Evolutionary conservation across 345 rosid genomes (phyloP).

Genomic region (Abelmoschus esculentus): DNA sequence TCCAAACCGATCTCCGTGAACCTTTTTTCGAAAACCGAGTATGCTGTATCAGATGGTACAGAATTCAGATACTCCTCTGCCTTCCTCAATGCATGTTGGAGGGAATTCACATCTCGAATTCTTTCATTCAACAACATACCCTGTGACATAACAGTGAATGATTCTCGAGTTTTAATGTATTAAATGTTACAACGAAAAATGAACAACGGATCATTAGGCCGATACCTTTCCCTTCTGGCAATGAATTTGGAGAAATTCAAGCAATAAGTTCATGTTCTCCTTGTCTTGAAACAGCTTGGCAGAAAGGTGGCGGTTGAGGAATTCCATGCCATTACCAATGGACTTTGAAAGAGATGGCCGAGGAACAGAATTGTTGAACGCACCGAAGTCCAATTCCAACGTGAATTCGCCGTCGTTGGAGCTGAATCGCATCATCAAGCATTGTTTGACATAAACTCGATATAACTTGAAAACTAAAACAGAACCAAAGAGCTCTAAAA

Average conservation of each 20-base stretch:
- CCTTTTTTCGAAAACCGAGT: slow-evolving; percentile 49
- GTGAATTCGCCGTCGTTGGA: slow-evolving; percentile 62
- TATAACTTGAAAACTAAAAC: neutral
- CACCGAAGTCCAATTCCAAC: slow-evolving; percentile 91
- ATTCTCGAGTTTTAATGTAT: neutral
- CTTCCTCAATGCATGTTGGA: slow-evolving; percentile 69
- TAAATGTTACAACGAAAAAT: neutral
- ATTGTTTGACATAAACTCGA: neutral
- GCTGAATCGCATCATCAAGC: slow-evolving; percentile 21
- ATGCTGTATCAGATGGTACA: slow-evolving; percentile 45
- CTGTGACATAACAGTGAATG: slow-evolving; percentile 24
- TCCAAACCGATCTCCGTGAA: slow-evolving; percentile 88
- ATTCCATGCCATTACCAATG: slow-evolving; percentile 92
- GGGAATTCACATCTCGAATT: slow-evolving; percentile 49
- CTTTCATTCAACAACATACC: slow-evolving; percentile 66
- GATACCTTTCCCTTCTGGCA: slow-evolving; percentile 71
- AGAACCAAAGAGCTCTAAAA: neutral
- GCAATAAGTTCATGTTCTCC: slow-evolving; percentile 82
- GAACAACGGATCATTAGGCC: too few relatives aligned
- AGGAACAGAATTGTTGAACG: slow-evolving; percentile 75
- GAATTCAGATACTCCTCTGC: slow-evolving; percentile 69
- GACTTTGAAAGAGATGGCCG: slow-evolving; percentile 81
- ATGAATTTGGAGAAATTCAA: slow-evolving; percentile 73
- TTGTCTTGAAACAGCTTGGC: slow-evolving; percentile 92
- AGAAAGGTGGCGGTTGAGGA: slow-evolving; percentile 92